Evolutionary conservation across 169 alveolate genomes (phyloP).

Genomic region (Plasmodium malariae): DNA sequence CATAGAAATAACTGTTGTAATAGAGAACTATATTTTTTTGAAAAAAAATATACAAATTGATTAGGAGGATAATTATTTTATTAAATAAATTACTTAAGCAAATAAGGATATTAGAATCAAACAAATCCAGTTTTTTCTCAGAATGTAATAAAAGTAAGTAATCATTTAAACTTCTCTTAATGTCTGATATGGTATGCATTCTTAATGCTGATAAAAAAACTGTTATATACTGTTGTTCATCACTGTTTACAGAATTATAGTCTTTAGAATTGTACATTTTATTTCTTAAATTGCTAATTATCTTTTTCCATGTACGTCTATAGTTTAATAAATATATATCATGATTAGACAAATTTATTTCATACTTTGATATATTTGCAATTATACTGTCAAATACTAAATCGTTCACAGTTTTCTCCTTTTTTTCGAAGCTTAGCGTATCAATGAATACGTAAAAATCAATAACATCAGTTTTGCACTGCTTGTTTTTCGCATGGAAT

Average conservation of each 20-base stretch:
- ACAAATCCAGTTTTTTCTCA: slow-evolving; percentile 50
- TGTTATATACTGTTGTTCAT: background rate
- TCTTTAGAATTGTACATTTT: background rate
- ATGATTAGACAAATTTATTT: background rate
- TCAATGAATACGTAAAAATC: slow-evolving; percentile 43
- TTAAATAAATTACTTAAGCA: slow-evolving; percentile 63
- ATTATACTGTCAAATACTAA: background rate
- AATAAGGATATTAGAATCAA: slow-evolving; percentile 68
- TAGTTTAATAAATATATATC: slow-evolving; percentile 26
- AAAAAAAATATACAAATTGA: slow-evolving; percentile 55
- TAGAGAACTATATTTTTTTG: slow-evolving; percentile 24
- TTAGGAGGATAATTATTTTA: slow-evolving; percentile 66
- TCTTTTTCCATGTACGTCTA: slow-evolving; percentile 25
- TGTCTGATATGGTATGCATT: slow-evolving; percentile 16
- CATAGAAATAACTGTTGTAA: slow-evolving; percentile 73
- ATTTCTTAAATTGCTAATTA: slow-evolving; percentile 7
- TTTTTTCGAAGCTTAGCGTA: slow-evolving; percentile 24
- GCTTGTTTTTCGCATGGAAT: background rate
- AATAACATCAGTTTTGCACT: background rate
- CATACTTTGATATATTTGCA: slow-evolving; percentile 6
- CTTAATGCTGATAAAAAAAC: slow-evolving; percentile 21
- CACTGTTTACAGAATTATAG: background rate
- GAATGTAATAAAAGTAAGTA: slow-evolving; percentile 23
- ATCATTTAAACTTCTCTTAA: slow-evolving; percentile 55
- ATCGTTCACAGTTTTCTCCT: slow-evolving; percentile 13